phyloP scores from a whole-genome alignment of 1,284 basidiomycete genomes.

The Vanrija humicola region DNA sequence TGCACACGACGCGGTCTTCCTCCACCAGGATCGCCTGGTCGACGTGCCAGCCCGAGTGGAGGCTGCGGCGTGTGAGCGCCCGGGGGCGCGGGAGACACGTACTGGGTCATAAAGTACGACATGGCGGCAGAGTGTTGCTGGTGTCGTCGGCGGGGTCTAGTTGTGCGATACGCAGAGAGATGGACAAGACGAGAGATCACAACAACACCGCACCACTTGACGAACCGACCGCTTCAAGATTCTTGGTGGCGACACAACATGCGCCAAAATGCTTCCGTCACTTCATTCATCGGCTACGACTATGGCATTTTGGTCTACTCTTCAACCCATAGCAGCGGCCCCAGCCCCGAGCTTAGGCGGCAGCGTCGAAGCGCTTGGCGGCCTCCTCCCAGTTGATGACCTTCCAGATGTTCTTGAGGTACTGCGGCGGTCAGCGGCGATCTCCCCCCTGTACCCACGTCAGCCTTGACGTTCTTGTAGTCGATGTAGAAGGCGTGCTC shows the following conservation, averaged over 20 bases:
- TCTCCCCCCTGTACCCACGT: slow-evolving; percentile 57
- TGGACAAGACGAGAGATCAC: neutral
- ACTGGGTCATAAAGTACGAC: slow-evolving; percentile 53
- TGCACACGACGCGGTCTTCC: slow-evolving; percentile 90
- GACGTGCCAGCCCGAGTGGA: slow-evolving; percentile 95
- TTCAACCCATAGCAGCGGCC: too few species aligned
- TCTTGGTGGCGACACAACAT: neutral
- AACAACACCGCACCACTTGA: too few species aligned
- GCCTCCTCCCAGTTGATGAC: slow-evolving; percentile 91
- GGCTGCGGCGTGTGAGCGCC: slow-evolving; percentile 35
- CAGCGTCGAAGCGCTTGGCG: slow-evolving; percentile 66
- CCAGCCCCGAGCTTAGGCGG: slow-evolving; percentile 21
- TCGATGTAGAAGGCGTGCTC: slow-evolving; percentile 66
- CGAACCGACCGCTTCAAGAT: neutral
- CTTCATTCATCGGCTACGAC: neutral
- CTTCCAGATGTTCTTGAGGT: slow-evolving; percentile 85
- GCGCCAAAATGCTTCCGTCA: neutral
- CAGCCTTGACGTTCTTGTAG: slow-evolving; percentile 84
- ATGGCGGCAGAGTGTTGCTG: slow-evolving; percentile 19
- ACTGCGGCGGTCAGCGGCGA: slow-evolving; percentile 52
- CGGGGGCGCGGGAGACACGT: slow-evolving; percentile 9
- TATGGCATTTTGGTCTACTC: neutral
- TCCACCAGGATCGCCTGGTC: slow-evolving; percentile 95
- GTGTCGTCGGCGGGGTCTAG: neutral
- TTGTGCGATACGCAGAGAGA: neutral